Percentiles rank a stretch among this genome's conserved stretches.
Evolutionary conservation across 2,329 filamentous ascomycete genomes (phyloP).

Genomic region (Trichoderma citrinoviride): DNA sequence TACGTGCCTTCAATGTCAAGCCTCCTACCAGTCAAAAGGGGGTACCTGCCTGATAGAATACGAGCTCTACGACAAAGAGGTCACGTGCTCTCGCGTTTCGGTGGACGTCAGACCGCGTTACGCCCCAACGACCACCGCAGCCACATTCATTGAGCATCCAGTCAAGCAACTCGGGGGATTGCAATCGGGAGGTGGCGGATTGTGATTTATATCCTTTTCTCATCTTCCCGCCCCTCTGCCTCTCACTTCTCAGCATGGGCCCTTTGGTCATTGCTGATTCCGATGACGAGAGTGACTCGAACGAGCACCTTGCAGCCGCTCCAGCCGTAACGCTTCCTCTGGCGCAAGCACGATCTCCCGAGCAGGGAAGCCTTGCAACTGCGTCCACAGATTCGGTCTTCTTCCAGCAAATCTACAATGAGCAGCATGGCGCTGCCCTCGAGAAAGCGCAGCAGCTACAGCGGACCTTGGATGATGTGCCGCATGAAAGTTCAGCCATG

Average conservation of each 20-base stretch:
- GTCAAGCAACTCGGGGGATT: neutral
- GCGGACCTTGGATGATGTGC: neutral
- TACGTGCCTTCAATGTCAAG: no score
- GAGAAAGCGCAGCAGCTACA: conserved; percentile 24
- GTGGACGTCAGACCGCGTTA: conserved; percentile 15
- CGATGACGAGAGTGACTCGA: conserved; percentile 37
- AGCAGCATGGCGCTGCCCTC: conserved; percentile 40
- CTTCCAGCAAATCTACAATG: conserved; percentile 48
- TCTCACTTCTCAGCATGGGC: conserved; percentile 24
- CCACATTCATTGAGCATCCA: neutral
- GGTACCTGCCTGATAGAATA: neutral
- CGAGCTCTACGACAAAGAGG: neutral
- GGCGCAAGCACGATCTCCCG: conserved; percentile 27
- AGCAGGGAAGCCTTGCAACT: conserved; percentile 32
- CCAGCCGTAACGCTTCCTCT: conserved; percentile 14
- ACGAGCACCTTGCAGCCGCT: conserved; percentile 26
- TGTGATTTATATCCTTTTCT: neutral
- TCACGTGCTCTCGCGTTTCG: conserved; percentile 13
- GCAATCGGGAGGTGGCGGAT: neutral
- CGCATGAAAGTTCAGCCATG: conserved; percentile 21
- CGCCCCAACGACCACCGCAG: neutral
- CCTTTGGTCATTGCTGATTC: conserved; percentile 39
- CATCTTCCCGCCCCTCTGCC: neutral
- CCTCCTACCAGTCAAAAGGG: no score
- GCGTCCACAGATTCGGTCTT: conserved; percentile 49